Evolutionary conservation across 495 filamentous ascomycete genomes (phyloP).

Genomic region (Neurospora sp.): DNA sequence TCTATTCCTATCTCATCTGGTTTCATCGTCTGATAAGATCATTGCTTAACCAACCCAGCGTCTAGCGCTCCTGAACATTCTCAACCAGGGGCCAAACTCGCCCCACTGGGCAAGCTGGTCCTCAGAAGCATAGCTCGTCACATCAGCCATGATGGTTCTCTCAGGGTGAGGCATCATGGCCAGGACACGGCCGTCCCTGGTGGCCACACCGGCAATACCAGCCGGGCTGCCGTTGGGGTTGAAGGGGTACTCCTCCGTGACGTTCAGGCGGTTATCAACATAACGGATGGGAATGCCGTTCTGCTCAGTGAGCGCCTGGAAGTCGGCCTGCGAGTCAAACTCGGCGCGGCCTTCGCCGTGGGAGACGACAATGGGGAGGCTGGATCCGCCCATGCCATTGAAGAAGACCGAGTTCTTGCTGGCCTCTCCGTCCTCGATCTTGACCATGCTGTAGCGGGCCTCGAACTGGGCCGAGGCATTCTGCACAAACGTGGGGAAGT

Average conservation of each 20-base stretch:
- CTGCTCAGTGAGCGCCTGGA: conserved; percentile 49
- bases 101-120: conserved; percentile 61
- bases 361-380: conserved; percentile 77
- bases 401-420: conserved; percentile 71
- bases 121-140: conserved; percentile 63
- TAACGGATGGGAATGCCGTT: conserved; percentile 65
- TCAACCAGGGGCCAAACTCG: conserved; percentile 80
- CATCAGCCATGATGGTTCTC: conserved; percentile 74
- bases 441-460: conserved; percentile 80
- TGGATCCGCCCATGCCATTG: conserved; percentile 77
- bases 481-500: conserved; percentile 81
- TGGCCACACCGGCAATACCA: conserved; percentile 77
- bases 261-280: conserved; percentile 64
- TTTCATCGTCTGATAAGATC: background rate
- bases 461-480: conserved; percentile 91
- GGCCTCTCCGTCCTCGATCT: conserved; percentile 50
- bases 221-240: conserved; percentile 90
- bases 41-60: conserved; percentile 63
- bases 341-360: conserved; percentile 86
- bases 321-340: conserved; percentile 46
- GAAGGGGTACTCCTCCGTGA: conserved; percentile 75
- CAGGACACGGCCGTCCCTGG: conserved; percentile 71
- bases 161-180: conserved; percentile 97
- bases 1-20: background rate
- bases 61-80: conserved; percentile 69